These are phyloP conservation scores for Pilobolus umbonatus DNA, from an alignment of 192 early-diverging fungal species.

Conservation along the genomic window DNA sequence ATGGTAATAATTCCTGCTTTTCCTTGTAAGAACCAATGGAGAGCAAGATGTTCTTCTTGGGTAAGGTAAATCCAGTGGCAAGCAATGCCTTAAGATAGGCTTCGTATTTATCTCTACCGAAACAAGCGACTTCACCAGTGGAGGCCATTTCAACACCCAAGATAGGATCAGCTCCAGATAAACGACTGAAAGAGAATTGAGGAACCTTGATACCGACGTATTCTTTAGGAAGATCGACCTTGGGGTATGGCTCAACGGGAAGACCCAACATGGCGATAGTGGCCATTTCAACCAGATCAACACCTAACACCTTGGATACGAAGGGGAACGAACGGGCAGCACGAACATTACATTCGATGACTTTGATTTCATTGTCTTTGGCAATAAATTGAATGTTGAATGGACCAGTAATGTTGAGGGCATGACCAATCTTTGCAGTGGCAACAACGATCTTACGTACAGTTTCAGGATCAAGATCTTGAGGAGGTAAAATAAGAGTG, in stretches of 20 bases:
- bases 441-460: constrained; percentile 89
- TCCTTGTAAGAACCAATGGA: constrained; percentile 99
- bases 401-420: constrained; percentile 93
- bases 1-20: constrained; percentile 91
- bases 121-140: constrained; percentile 98
- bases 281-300: constrained; percentile 97
- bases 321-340: constrained; percentile 98
- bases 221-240: constrained; percentile 62
- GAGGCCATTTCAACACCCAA: constrained; percentile 99
- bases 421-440: constrained; percentile 89
- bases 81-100: constrained; percentile 95
- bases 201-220: constrained; percentile 97
- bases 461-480: constrained; percentile 91
- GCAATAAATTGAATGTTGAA: constrained; percentile 99
- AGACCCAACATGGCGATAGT: constrained; percentile 88
- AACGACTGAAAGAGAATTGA: constrained; percentile 95
- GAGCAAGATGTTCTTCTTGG: constrained; percentile 93
- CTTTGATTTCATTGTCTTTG: constrained; percentile 99
- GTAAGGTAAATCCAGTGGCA: constrained; percentile 88
- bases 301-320: constrained; percentile 93
- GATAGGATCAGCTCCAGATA: constrained; percentile 95
- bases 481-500: constrained; percentile 90
- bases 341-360: constrained; percentile 98
- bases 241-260: constrained; percentile 77
- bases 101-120: constrained; percentile 96